These are phyloP conservation scores for Paramecium primaurelia DNA, from an alignment of 73 alveolate species.

Conservation along the genomic window DNA sequence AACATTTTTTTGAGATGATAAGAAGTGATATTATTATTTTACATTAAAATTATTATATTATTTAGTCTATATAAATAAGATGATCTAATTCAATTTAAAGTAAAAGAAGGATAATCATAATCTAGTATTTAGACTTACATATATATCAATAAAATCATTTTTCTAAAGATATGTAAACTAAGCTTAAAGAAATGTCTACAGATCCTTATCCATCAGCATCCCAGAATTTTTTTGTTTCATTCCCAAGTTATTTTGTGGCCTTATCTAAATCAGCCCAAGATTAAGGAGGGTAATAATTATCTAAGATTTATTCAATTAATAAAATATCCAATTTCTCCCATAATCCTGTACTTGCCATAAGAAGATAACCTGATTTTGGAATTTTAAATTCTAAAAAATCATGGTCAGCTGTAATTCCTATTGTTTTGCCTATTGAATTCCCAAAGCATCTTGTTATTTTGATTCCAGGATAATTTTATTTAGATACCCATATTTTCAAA, in stretches of 20 bases:
- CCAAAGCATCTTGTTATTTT: not conserved
- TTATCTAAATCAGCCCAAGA: not conserved
- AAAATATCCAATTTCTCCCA: not conserved
- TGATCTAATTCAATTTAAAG: not conserved
- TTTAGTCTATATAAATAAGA: not conserved
- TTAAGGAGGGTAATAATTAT: not conserved
- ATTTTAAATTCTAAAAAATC: not conserved
- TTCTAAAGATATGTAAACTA: not conserved
- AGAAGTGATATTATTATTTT: not conserved
- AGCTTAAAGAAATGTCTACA: not conserved
- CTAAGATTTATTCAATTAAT: not conserved
- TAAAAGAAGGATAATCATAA: not conserved
- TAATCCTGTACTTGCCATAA: not conserved
- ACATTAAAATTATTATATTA: not conserved
- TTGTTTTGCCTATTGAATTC: not conserved
- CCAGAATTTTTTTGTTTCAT: not conserved
- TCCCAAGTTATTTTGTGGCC: not conserved
- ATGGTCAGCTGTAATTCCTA: not conserved
- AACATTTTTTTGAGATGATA: not conserved
- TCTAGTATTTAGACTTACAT: not conserved
- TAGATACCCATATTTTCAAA: not conserved
- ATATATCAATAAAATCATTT: not conserved
- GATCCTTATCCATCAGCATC: not conserved
- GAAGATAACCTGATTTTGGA: not conserved
- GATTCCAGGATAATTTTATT: not conserved